Percentiles rank a stretch among this genome's conserved stretches.
Conservation (phyloP, 768 basidiomycete genomes). For the Gymnopilus dilepis region DNA sequence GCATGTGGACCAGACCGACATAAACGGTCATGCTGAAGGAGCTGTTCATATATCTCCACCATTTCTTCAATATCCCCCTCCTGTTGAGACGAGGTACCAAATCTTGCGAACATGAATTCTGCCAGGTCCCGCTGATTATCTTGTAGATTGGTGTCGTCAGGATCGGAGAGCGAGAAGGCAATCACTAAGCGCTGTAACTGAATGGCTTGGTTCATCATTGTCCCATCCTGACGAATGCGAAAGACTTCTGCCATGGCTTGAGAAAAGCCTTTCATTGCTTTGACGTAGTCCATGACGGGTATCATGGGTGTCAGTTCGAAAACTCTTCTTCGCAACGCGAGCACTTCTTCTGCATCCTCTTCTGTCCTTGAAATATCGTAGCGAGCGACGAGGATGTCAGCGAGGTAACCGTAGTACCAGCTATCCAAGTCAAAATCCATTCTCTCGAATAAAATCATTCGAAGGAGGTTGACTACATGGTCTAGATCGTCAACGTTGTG, state of each 20-base stretch:
- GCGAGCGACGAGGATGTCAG: not conserved
- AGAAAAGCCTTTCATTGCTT: not conserved
- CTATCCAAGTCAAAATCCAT: not conserved
- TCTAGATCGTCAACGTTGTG: not conserved
- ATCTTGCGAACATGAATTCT: not conserved
- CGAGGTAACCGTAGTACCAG: not conserved
- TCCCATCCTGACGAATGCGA: not conserved
- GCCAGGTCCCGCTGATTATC: not conserved
- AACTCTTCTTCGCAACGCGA: constrained; percentile 1
- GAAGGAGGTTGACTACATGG: not conserved
- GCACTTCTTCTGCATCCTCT: not conserved
- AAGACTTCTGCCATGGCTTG: constrained; percentile 1
- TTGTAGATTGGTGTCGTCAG: not conserved
- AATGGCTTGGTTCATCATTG: not conserved
- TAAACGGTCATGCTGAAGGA: not conserved
- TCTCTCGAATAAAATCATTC: not conserved
- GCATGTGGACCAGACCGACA: not conserved
- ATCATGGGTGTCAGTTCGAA: not conserved
- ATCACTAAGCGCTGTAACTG: not conserved
- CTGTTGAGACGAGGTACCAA: not conserved
- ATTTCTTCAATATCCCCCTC: constrained; percentile 1
- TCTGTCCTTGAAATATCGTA: not conserved
- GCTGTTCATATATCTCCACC: not conserved
- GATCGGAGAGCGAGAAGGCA: not conserved
- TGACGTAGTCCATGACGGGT: not conserved